phyloP scores from a whole-genome alignment of 2,329 filamentous ascomycete genomes.

The Alternaria sp. region DNA sequence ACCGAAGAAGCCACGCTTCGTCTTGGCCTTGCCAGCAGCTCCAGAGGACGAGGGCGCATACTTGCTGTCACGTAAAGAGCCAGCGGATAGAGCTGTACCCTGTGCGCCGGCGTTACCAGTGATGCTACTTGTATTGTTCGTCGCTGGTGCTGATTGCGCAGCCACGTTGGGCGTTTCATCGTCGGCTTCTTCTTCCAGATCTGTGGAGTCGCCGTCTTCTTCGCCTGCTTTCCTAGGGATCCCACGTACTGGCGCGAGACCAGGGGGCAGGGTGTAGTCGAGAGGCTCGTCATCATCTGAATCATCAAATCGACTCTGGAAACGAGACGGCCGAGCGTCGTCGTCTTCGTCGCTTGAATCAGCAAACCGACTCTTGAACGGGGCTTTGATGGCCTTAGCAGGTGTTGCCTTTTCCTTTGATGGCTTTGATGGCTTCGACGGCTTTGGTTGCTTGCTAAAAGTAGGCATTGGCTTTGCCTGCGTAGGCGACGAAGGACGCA shows the following conservation, averaged over 20 bases:
- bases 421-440: conserved; percentile 14
- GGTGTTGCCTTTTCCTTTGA: conserved; percentile 23
- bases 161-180: conserved; percentile 25
- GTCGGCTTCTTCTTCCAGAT: conserved; percentile 54
- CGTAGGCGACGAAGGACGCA: conserved; percentile 21
- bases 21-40: conserved; percentile 45
- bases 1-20: conserved; percentile 54
- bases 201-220: conserved; percentile 65
- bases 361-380: conserved; percentile 62
- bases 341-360: conserved; percentile 71
- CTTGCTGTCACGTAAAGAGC: conserved; percentile 50
- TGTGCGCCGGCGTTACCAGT: conserved; percentile 26
- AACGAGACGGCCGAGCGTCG: conserved; percentile 41
- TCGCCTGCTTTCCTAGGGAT: conserved; percentile 63
- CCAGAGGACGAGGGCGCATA: conserved; percentile 39
- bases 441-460: conserved; percentile 31
- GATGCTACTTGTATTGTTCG: conserved; percentile 17
- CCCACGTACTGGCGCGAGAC: conserved; percentile 62
- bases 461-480: conserved; percentile 19
- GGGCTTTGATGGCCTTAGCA: conserved; percentile 23
- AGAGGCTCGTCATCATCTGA: conserved; percentile 64
- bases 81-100: conserved; percentile 43
- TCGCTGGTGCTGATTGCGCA: conserved; percentile 24
- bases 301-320: conserved; percentile 57
- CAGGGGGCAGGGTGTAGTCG: conserved; percentile 49